Percentiles rank a stretch among this genome's conserved stretches.
Evolutionary conservation across 371 early-diverging fungal species (phyloP).

Genomic region (Rhizopus stolonifer): DNA sequence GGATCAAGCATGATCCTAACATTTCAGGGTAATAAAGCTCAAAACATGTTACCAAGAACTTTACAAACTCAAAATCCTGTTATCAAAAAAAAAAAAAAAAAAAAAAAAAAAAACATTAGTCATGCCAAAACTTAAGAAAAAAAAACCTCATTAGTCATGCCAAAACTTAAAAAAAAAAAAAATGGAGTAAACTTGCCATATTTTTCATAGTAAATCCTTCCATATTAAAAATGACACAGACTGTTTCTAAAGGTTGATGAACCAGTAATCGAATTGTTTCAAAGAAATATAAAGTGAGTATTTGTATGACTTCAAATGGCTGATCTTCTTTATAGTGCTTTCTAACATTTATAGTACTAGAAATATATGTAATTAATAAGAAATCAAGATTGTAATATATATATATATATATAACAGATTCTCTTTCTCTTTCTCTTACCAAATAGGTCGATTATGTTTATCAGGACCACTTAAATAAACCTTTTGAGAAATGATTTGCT

Average conservation of each 20-base stretch:
- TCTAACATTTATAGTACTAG: not conserved
- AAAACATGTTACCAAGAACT: conserved; percentile 78
- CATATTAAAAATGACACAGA: not conserved
- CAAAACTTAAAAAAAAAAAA: not conserved
- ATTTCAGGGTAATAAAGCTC: conserved; percentile 91
- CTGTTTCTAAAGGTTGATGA: conserved; percentile 1
- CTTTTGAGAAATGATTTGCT: conserved; percentile 55
- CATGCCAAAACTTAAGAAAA: not conserved
- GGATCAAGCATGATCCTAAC: conserved; percentile 73
- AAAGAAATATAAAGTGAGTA: conserved; percentile 28
- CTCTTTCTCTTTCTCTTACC: conserved; percentile 10
- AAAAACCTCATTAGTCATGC: not conserved
- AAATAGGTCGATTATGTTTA: conserved; percentile 30
- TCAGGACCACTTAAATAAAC: conserved; percentile 58
- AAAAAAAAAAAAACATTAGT: not conserved
- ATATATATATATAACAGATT: too few species aligned
- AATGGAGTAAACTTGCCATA: not conserved
- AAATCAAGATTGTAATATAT: not conserved
- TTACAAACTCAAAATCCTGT: conserved; percentile 74
- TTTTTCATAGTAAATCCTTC: not conserved
- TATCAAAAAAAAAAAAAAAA: too few species aligned
- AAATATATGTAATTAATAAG: too few species aligned
- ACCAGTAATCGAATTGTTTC: not conserved
- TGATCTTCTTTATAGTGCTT: conserved; percentile 39
- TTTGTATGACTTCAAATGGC: conserved; percentile 54